phyloP scores from a whole-genome alignment of 768 basidiomycete genomes.

The Calocybe gangraenosa region DNA sequence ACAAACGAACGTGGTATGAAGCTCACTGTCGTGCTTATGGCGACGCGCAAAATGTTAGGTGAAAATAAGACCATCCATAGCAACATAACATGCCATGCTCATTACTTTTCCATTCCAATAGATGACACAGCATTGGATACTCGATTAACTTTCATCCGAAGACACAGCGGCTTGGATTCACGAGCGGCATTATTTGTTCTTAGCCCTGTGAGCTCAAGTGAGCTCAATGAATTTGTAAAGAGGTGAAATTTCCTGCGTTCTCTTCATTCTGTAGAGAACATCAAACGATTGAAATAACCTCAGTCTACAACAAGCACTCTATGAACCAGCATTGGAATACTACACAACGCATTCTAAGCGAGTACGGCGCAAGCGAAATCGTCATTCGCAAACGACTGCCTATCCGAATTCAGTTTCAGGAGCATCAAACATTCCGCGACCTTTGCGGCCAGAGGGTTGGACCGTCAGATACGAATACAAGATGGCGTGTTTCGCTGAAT shows the following conservation, averaged over 20 bases:
- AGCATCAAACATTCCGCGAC: slow-evolving; percentile 41
- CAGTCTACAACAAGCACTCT: slow-evolving; percentile 85
- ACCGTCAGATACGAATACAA: slow-evolving; percentile 97
- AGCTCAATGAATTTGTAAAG: slow-evolving; percentile 84
- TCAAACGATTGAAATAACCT: background rate
- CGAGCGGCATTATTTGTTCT: slow-evolving; percentile 92
- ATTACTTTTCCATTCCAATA: slow-evolving; percentile 23
- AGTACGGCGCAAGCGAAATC: slow-evolving; percentile 83
- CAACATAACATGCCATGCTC: no score
- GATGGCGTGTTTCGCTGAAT: slow-evolving; percentile 95
- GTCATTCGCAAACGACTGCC: slow-evolving; percentile 60
- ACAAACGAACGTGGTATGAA: slow-evolving; percentile 88
- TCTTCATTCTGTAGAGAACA: background rate
- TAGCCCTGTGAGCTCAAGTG: slow-evolving; percentile 82
- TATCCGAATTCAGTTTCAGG: slow-evolving; percentile 51
- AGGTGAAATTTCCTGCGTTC: slow-evolving; percentile 43
- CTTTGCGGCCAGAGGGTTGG: slow-evolving; percentile 86
- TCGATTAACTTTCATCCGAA: slow-evolving; percentile 81
- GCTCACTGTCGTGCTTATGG: slow-evolving; percentile 89
- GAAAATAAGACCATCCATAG: slow-evolving; percentile 15
- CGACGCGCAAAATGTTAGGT: slow-evolving; percentile 88
- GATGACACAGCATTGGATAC: slow-evolving; percentile 84
- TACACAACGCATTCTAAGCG: slow-evolving; percentile 92
- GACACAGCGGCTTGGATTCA: slow-evolving; percentile 86
- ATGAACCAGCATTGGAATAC: slow-evolving; percentile 88